These are phyloP conservation scores for Elasticomyces elasticus DNA, from an alignment of 495 filamentous ascomycete species.

Conservation along the genomic window DNA sequence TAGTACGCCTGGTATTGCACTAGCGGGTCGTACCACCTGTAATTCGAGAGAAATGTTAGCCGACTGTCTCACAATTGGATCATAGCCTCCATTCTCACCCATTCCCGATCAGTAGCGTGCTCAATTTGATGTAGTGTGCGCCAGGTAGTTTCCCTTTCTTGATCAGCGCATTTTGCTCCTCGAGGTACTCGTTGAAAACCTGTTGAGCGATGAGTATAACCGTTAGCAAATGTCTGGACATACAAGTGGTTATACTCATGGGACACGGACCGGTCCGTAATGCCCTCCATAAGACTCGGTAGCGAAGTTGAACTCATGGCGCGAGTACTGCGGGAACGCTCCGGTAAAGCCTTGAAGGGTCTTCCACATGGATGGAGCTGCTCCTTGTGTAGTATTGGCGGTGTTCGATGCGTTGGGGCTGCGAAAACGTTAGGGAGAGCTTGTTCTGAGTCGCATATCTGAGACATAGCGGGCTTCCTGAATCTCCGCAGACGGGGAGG, in stretches of 20 bases:
- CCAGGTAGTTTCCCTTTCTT: slow-evolving; percentile 19
- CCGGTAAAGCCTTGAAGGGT: slow-evolving; percentile 55
- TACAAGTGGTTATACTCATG: no score
- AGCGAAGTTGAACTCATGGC: slow-evolving; percentile 47
- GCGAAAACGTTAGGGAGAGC: no score
- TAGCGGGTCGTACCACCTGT: slow-evolving; percentile 48
- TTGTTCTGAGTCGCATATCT: no score
- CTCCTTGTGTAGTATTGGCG: slow-evolving; percentile 43
- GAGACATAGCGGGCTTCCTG: no score
- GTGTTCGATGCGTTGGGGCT: slow-evolving; percentile 42
- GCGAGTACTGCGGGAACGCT: slow-evolving; percentile 50
- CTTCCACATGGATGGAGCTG: slow-evolving; percentile 51
- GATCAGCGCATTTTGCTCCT: slow-evolving; percentile 52
- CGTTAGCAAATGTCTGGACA: background rate
- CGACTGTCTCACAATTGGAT: background rate
- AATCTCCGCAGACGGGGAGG: no score
- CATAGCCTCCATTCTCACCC: slow-evolving; percentile 20
- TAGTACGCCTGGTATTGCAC: slow-evolving; percentile 56
- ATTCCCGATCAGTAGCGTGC: slow-evolving; percentile 49
- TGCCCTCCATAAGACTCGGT: slow-evolving; percentile 54
- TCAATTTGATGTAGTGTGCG: slow-evolving; percentile 44
- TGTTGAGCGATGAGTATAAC: background rate
- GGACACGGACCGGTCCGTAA: background rate
- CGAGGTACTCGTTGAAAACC: slow-evolving; percentile 51
- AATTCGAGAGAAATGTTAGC: background rate